Base-by-base conservation (phyloP, 805 yeast genomes). In the Pichia nakasei region DNA sequence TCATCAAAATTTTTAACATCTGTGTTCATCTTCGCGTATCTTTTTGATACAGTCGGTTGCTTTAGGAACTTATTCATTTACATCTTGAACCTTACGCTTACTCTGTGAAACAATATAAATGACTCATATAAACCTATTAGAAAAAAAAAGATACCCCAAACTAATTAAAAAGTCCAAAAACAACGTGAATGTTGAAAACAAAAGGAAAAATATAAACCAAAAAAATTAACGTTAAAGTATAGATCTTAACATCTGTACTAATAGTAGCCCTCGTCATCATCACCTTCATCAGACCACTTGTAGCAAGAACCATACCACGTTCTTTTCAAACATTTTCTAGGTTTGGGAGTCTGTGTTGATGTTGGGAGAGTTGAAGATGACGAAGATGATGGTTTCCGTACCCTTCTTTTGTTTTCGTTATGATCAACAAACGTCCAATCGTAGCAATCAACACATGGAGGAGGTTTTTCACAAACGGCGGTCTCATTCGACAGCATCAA, bases 371-470 rank as follows among this genome's bases (percentile, higher is more conserved):
- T 18, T 6, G 46, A 20, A 3, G 40, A 33, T 15, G 39, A 21
- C 9, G 45, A 29, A 13, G 37, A 22, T 18, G 51, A 50, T 13
- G 51, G 52, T 9, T 47, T 40, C 43, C 41, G n/a, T 11, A 63
- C 65, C 5, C 52, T 38, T 17, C 45, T 57, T 52, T 52, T 52
- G 3, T 56, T 56, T 13, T 51, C 69, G 42, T 70, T 70, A 44
- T 70, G 77, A 20, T 72, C 69, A 4, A 82, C 76, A 59, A 75
- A 88, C 40, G 80, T 72, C 97, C 97, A 89, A 56, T 85, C 84
- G 62, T 75, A 84, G 60, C 97, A 89, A 56, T 89, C 97, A 43
- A 80, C 72, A 59, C 97, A 89, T 0, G 93, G 88, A 1, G 89
- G 84, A 9, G 88, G 85, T 18, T 70, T 73, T 17, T 65, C 68